Evolutionary conservation across 225 moss, liverwort and hornwort species (phyloP), one percentile per base, ranked within the genome.

Genomic region (Thuidium tamariscinum): DNA sequence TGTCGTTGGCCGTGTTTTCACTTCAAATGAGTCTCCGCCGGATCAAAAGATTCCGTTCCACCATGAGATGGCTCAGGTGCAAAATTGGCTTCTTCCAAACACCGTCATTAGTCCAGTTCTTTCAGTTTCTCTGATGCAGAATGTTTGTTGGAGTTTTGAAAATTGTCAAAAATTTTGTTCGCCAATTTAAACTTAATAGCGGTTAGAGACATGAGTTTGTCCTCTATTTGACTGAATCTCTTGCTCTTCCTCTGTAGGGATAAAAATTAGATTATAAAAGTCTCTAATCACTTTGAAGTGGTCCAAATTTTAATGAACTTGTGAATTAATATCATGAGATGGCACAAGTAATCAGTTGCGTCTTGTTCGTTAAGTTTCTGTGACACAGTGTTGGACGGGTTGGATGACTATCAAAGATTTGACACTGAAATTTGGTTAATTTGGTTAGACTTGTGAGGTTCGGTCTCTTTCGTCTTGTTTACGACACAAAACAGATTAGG

Each of bases 41-140:
- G 99, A 99, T 89, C 97, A 96, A 73, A 96, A 95, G 83, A 97
- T 99, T 77, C 96, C 97, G 39, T 99, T 99, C 71, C 99, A 99
- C 86, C 99, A 99, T 80, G 99, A 99, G 82, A 99, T 99, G 99
- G 99, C 99, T 73, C 99, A 99, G 96, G 98, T 91, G 63, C 49
- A 15, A 48, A 39, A 34, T 78, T 67, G 39, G 13, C 63, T 48
- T 49, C 25, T 41, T 22, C 19, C 11, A 23, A 83, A 39, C 69
- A 41, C 51, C 66, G 16, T 16, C 7, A 36, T 16, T 25, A 49
- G 22, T 62, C n/a, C n/a, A n/a, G 27, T 68, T 36, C 85, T 29
- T 59, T 49, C 49, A 75, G 48, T 15, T 69, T 49, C 42, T 77
- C 71, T 39, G 10, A 54, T 44, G 75, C 36, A 83, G 83, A 74